These are phyloP conservation scores for Amniculicola lignicola DNA, from an alignment of 495 filamentous ascomycete species.

Conservation along the genomic window DNA sequence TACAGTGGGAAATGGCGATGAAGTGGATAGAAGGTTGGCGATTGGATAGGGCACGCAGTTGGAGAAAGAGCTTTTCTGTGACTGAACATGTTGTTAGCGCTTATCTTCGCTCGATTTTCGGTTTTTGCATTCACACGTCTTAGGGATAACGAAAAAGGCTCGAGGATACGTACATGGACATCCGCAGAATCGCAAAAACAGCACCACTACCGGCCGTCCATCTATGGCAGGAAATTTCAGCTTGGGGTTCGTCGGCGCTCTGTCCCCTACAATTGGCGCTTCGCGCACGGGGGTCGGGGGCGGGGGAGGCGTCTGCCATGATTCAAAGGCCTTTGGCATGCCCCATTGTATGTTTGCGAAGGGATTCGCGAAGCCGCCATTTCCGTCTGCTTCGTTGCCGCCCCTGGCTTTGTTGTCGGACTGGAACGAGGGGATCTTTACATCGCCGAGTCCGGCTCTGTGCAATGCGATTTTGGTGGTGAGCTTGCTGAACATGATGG, in stretches of 20 bases:
- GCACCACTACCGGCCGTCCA: constrained; percentile 16
- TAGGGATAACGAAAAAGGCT: no score
- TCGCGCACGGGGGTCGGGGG: constrained; percentile 19
- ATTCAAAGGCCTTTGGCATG: constrained; percentile 17
- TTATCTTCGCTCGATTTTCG: background rate
- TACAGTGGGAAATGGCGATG: constrained; percentile 27
- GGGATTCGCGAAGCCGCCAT: constrained; percentile 17
- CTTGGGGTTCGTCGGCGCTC: constrained; percentile 21
- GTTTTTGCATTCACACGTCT: no score
- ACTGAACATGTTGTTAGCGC: constrained; percentile 9
- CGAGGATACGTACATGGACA: constrained; percentile 26
- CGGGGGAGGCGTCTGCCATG: constrained; percentile 25
- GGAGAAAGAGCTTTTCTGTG: constrained; percentile 22
- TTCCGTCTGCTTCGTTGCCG: background rate
- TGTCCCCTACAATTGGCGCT: constrained; percentile 7
- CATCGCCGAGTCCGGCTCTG: constrained; percentile 21
- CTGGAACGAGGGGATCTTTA: constrained; percentile 18
- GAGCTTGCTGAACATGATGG: constrained; percentile 24
- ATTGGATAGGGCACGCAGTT: constrained; percentile 14
- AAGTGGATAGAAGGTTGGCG: constrained; percentile 24
- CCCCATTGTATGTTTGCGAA: constrained; percentile 26
- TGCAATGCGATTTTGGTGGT: constrained; percentile 25
- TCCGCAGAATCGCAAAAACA: constrained; percentile 21
- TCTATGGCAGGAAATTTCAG: constrained; percentile 24
- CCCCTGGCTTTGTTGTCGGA: background rate